Percentiles rank a stretch among this genome's conserved stretches.
Evolutionary conservation across 148 eudicot genomes (phyloP).

Genomic region (Chenopodium album): DNA sequence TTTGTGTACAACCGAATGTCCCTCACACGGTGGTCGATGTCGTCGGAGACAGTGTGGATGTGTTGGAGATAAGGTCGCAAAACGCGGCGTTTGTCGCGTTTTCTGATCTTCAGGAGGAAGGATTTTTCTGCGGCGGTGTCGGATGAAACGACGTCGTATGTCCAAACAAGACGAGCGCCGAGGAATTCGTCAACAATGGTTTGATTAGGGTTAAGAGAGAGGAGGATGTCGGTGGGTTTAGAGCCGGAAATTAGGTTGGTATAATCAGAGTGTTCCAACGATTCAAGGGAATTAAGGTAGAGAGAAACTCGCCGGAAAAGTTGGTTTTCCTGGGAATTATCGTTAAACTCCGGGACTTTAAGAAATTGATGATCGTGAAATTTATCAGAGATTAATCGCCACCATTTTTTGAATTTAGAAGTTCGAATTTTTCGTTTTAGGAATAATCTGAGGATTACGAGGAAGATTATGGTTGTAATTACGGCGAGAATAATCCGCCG

Average conservation of each 20-base stretch:
- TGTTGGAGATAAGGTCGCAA: conserved; percentile 71
- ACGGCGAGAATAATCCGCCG: conserved; percentile 7
- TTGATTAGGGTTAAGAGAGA: conserved; percentile 55
- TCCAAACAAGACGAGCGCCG: conserved; percentile 61
- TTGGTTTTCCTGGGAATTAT: conserved; percentile 54
- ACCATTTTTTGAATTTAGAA: conserved; percentile 25
- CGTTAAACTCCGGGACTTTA: conserved; percentile 62
- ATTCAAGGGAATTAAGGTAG: conserved; percentile 63
- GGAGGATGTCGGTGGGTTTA: conserved; percentile 49
- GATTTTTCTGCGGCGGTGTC: background rate
- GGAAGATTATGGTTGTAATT: background rate
- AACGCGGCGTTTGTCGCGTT: conserved; percentile 69
- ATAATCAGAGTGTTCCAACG: conserved; percentile 67
- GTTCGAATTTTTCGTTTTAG: conserved; percentile 30
- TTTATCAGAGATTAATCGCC: conserved; percentile 34
- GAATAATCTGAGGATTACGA: conserved; percentile 22
- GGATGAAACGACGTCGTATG: conserved; percentile 27
- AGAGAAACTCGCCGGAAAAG: conserved; percentile 52
- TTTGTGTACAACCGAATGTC: conserved; percentile 46
- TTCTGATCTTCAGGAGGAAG: conserved; percentile 54
- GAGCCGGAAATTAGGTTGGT: conserved; percentile 62
- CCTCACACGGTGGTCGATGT: conserved; percentile 41
- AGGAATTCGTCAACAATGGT: conserved; percentile 59
- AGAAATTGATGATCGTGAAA: conserved; percentile 65
- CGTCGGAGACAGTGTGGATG: conserved; percentile 60